A percentile compares a stretch with the other conserved stretches of the same genome.
Conservation (phyloP, 129 eudicot genomes). For the Daucus carota region DNA sequence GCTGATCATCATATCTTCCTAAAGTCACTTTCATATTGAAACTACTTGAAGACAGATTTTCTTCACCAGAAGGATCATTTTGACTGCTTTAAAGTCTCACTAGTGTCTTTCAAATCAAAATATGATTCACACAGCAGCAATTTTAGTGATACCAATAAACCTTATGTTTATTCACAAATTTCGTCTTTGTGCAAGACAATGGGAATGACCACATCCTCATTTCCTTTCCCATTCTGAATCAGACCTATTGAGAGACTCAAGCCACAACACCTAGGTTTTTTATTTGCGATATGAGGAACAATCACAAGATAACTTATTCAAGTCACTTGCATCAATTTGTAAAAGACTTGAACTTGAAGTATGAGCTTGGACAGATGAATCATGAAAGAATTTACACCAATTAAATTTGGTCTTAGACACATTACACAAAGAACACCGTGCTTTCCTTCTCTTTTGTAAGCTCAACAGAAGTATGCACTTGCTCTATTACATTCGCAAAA, state of each 20-base stretch:
- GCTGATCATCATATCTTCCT: conserved; percentile 52
- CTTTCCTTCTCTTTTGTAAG: conserved; percentile 50
- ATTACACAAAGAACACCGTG: too few species aligned
- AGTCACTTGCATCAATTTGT: conserved; percentile 12
- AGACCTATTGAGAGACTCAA: background rate
- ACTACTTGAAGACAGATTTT: conserved; percentile 30
- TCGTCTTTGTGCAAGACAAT: conserved; percentile 40
- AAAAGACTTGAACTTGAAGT: conserved; percentile 13
- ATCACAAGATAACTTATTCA: conserved; percentile 40
- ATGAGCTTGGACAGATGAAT: conserved; percentile 21
- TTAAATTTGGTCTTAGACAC: too few species aligned
- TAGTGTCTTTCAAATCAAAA: conserved; percentile 56
- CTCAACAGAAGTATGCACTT: conserved; percentile 71
- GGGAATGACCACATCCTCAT: conserved; percentile 40
- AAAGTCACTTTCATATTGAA: conserved; percentile 27
- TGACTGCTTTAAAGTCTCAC: conserved; percentile 35
- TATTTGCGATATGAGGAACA: conserved; percentile 26
- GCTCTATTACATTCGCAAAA: conserved; percentile 44
- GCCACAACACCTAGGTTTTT: conserved; percentile 10
- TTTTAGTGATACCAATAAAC: conserved; percentile 43
- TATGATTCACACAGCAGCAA: conserved; percentile 48
- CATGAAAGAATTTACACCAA: conserved; percentile 64
- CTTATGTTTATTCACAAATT: conserved; percentile 46
- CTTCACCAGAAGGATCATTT: conserved; percentile 49
- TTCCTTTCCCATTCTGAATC: conserved; percentile 1